Base-by-base conservation (phyloP, 2,329 filamentous ascomycete genomes). In the Didymella keratinophila region DNA sequence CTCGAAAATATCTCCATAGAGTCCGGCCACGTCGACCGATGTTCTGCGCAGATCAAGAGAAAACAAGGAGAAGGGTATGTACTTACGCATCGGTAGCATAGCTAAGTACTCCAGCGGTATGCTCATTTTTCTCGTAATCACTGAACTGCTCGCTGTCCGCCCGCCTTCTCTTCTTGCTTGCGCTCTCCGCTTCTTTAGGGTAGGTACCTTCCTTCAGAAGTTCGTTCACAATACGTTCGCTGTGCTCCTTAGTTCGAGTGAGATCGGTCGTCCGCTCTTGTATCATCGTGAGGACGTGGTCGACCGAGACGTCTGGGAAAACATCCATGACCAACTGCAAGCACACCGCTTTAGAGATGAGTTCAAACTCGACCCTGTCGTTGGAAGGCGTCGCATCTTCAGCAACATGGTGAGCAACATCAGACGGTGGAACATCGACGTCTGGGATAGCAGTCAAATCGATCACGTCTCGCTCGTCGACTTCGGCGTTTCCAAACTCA, bases 131-230 rank as follows among this genome's bases (percentile, higher is more conserved):
- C 47, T 75, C 70, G 30, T 68, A 74, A 10, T 65, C 61, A 49
- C 60, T 62, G 25, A 54, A 23, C 12, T 68, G 67, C 23, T 68
- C 67, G 20, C 66, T 64, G 21, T 66, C 58, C 25, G 46, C 63
- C 34, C 71, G 63, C 58, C 76, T 75, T 48, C 75, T 69, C 58
- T 70, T 72, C 5, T 65, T 67, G 18, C 61, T 65, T n/a, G 49
- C 47, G 20, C 62, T 62, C 21, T 76, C 71, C 4, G 56, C 50
- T 52, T 77, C 73, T 63, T 71, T 77, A 9, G 75, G 75, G 59
- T 77, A 77, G 1, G 47, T 45, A n/a, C 58, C 64, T 34, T 76
- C 63, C 36, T 77, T 75, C 7, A 77, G 61, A 25, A 77, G 62
- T 9, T 64, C 53, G 9, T 62, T 56, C 30, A 78, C 66, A 23